Base-by-base conservation (phyloP, 148 eudicot species). In the Amaranthus hypochondriacus region DNA sequence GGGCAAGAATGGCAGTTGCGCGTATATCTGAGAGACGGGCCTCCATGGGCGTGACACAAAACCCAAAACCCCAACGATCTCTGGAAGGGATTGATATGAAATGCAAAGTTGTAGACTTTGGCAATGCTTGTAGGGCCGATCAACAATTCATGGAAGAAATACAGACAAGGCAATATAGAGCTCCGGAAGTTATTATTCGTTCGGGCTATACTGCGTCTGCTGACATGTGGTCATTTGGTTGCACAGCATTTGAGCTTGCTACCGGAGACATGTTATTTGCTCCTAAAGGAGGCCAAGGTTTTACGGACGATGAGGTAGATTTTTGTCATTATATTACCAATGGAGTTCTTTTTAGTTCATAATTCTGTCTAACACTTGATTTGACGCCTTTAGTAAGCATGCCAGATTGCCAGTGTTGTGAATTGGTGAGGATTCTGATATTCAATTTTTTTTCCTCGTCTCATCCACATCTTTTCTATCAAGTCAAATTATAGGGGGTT, bases 191-290 rank as follows among this genome's bases (percentile, higher is more conserved):
- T 80, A 78, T 95, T 73, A 84, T 95, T 28, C 85, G 82, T 14
- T 84, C 96, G 53, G 94, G 96, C 28, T 92, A 95, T 79, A 78
- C 89, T 9, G 86, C 76, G 67, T 81, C 97, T 68, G 89, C 86
- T 71, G 98, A 95, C 83, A 87, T 95, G 90, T 95, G 98, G 98
- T 95, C 98, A 63, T 95, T 95, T 83, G 98, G 90, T 72, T 95
- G 98, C 79, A 95, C 81, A 1, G 93, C 98, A 10, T 95, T 95
- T 76, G 98, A 95, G 88, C 97, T 95, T 81, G 98, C 98, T 76
- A 92, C 97, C 4, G 98, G 98, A 18, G 98, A 95, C 76, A 95
- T 92, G 94, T 77, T 95, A 87, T 95, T 95, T 81, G 81, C 96
- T 71, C 98, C 98, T 65, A 88, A 87, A 63, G 79, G 75, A 68